Evolutionary conservation across 148 eudicot genomes (phyloP).

Genomic region (Amaranthus cruentus): DNA sequence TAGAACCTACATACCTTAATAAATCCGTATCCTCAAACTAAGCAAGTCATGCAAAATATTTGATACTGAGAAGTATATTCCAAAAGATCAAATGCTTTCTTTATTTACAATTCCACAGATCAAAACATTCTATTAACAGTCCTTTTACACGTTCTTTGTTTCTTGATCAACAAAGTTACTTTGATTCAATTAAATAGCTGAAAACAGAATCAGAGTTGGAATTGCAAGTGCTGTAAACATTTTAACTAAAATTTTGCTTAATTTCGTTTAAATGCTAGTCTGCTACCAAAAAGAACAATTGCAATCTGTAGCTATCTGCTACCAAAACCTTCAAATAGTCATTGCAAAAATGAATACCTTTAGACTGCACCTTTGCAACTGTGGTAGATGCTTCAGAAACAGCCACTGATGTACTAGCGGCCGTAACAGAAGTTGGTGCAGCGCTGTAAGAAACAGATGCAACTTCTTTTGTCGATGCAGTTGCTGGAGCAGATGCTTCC

Average conservation of each 20-base stretch:
- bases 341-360: constrained; percentile 38
- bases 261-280: neutral
- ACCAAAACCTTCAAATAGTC: neutral
- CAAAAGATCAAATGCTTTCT: neutral
- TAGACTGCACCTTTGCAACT: constrained; percentile 49
- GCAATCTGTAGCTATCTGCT: neutral
- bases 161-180: neutral
- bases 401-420: constrained; percentile 29
- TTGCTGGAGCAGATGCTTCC: constrained; percentile 38
- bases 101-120: neutral
- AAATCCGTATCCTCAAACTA: neutral
- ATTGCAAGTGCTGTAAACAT: too few relatives aligned
- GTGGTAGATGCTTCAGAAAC: constrained; percentile 25
- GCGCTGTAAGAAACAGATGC: constrained; percentile 38
- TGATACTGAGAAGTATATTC: neutral
- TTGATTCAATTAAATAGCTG: neutral
- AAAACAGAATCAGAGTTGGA: too few relatives aligned
- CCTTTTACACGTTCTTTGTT: neutral
- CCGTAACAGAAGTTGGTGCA: constrained; percentile 29
- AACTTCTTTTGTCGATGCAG: constrained; percentile 30
- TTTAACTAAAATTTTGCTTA: too few relatives aligned
- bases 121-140: neutral
- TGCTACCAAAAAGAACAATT: neutral
- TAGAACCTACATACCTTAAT: neutral
- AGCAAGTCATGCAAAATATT: neutral